Conservation (phyloP, 2,329 filamentous ascomycete species). For the Laburnicola sp. region DNA sequence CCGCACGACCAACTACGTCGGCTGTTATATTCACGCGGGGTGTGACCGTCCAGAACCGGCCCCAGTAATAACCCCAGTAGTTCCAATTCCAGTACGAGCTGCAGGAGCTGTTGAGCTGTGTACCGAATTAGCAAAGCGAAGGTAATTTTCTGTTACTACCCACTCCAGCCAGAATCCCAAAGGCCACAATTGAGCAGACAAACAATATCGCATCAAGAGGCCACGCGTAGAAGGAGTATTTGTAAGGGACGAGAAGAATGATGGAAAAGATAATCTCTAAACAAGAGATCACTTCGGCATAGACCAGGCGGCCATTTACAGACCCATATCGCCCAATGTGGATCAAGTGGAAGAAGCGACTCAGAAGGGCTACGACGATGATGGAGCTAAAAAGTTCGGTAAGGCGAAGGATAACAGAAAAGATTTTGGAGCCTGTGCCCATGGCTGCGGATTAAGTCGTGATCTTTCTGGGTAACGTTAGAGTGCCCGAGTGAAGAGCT, state of each 20-base stretch:
- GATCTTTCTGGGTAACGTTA: neutral
- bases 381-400: conserved; percentile 10
- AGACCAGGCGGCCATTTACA: conserved; percentile 11
- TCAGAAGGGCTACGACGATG: conserved; percentile 14
- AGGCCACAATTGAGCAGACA: conserved; percentile 15
- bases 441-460: conserved; percentile 3
- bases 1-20: conserved; percentile 1
- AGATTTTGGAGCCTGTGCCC: conserved; percentile 13
- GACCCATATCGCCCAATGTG: conserved; percentile 4
- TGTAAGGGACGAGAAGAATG: conserved; percentile 9
- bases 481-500: neutral
- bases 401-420: conserved; percentile 13
- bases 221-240: conserved; percentile 16
- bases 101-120: conserved; percentile 15
- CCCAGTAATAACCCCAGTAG: conserved; percentile 19
- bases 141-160: conserved; percentile 1
- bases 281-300: conserved; percentile 13
- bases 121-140: conserved; percentile 6
- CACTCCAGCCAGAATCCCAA: conserved; percentile 14
- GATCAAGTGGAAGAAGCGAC: conserved; percentile 15
- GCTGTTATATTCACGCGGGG: neutral
- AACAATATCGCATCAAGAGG: conserved; percentile 14
- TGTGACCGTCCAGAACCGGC: conserved; percentile 15
- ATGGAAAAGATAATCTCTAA: conserved; percentile 12
- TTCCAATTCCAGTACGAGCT: conserved; percentile 13